Conservation (phyloP, 192 early-diverging fungal genomes). For the Backusella tarrabulga region DNA sequence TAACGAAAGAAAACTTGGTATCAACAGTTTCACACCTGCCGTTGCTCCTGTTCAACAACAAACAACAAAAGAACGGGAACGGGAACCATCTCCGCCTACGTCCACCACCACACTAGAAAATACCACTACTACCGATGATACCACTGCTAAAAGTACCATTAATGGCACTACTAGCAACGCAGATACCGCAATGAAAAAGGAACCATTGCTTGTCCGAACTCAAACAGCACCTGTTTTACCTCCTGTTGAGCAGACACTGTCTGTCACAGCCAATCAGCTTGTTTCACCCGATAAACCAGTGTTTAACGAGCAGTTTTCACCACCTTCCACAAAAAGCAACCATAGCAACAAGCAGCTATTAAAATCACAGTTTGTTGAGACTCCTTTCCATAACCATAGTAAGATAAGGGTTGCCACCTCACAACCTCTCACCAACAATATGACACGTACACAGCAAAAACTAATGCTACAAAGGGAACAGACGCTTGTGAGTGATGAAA, state of each 20-base stretch:
- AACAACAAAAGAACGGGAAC: not conserved
- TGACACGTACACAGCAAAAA: slow-evolving; percentile 48
- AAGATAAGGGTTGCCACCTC: not conserved
- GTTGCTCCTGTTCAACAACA: not conserved
- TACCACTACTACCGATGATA: not conserved
- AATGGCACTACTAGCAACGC: not conserved
- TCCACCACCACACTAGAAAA: not conserved
- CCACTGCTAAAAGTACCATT: not conserved
- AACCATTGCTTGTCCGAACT: not conserved
- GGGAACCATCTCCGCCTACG: not conserved
- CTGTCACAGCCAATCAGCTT: not conserved
- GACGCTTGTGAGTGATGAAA: slow-evolving; percentile 41
- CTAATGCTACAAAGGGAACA: slow-evolving; percentile 40
- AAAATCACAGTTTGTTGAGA: slow-evolving; percentile 2
- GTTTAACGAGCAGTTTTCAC: not conserved
- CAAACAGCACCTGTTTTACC: not conserved
- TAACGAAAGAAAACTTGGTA: not conserved
- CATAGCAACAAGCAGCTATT: not conserved
- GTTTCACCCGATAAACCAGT: not conserved
- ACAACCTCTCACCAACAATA: not conserved
- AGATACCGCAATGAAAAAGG: not conserved
- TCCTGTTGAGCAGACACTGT: not conserved
- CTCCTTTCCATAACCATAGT: not conserved
- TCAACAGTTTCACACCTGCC: not conserved
- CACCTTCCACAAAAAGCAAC: not conserved